Evolutionary conservation across 768 basidiomycete species (phyloP), one percentile per base, ranked within the genome.

Genomic region (Boletellus sp.): DNA sequence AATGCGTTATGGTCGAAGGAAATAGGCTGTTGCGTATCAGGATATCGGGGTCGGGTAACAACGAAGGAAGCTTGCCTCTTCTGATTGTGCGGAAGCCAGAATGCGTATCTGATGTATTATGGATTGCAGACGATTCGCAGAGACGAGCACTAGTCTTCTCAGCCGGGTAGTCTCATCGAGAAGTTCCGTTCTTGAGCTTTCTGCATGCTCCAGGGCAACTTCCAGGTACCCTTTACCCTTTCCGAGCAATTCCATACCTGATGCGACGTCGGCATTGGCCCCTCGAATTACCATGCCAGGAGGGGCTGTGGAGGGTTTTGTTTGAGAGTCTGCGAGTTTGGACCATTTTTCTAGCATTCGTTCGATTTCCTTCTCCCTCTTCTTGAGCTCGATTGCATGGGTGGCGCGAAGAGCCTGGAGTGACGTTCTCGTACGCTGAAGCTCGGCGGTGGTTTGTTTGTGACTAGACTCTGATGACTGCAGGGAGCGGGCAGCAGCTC

Each of bases 321-420:
- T 64, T 65, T 92, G 90, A 10, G 75, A 64, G 49, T 90, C 89
- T 6, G 79, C 70, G 16, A 92, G 64, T 61, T 83, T 90, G 24
- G 74, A 71, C 87, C 87, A 90, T 55, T 80, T 82, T 42, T 92
- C 90, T 23, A 78, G 56, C 62, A 86, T 81, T 16, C 82, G 77
- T 58, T 92, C 90, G 16, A 84, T 68, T 35, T 93, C 90, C 56
- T 84, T 85, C 57, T 94, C 90, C 59, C 79, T 80, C 73, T 86
- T 87, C 76, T 85, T 90, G 31, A 90, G 63, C 62, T 93, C 91
- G 32, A 75, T 74, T 49, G 80, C 76, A 53, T 90, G 80, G 0
- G 84, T 78, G 35, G 81, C 74, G 22, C 91, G 82, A 12, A 89
- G 71, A 10, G 79, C 79, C 54, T 89, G 87, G 11, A 93, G 61